phyloP scores from a whole-genome alignment of 176 grass and related monocot genomes.

The Ampelocalamus luodianensis region DNA sequence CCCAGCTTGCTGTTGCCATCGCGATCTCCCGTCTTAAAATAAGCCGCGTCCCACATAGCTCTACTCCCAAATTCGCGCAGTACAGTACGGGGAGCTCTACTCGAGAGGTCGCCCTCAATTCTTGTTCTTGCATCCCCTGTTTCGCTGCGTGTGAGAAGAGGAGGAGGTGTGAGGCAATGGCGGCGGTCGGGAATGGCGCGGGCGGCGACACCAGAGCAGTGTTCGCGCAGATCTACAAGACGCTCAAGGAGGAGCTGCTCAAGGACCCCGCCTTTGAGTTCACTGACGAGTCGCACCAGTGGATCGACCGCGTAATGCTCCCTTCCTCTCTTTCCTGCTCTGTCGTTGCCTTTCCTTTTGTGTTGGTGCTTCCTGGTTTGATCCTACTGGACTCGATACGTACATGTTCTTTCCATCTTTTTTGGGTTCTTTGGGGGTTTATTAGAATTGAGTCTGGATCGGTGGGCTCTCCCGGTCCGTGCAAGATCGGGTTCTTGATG shows the following conservation, averaged over 20 bases:
- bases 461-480: neutral
- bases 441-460: slow-evolving; percentile 21
- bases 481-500: neutral
- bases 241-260: slow-evolving; percentile 80
- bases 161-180: slow-evolving; percentile 10
- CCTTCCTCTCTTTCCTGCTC: neutral
- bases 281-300: slow-evolving; percentile 70
- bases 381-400: neutral
- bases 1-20: neutral
- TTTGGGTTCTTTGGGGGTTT: neutral
- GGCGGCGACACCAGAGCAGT: slow-evolving; percentile 39
- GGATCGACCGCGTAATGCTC: slow-evolving; percentile 71
- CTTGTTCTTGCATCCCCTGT: neutral
- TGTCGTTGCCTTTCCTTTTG: neutral
- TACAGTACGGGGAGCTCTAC: neutral
- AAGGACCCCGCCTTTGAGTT: slow-evolving; percentile 82
- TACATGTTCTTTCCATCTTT: no score
- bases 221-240: slow-evolving; percentile 71
- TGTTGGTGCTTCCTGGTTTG: neutral
- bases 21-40: neutral
- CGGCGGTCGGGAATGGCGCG: slow-evolving; percentile 41
- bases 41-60: slow-evolving; percentile 8
- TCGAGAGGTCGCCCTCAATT: neutral
- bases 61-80: neutral
- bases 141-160: neutral